phyloP scores from a whole-genome alignment of 495 filamentous ascomycete species.

The Venustampulla echinocandica region DNA sequence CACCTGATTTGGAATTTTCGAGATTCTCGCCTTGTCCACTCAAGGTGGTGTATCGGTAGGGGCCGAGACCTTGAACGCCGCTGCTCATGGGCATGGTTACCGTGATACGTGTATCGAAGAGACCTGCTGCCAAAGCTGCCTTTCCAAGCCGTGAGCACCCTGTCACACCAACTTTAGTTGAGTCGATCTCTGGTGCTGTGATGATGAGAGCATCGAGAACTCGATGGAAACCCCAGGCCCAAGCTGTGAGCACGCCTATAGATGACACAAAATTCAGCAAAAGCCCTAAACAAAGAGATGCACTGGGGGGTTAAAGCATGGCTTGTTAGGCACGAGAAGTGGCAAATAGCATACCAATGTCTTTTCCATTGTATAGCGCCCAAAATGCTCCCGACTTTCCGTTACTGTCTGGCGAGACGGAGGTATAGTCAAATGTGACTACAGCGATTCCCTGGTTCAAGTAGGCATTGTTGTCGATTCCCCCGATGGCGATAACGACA shows the following conservation, averaged over 20 bases:
- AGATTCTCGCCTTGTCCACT: constrained; percentile 46
- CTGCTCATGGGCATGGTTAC: constrained; percentile 48
- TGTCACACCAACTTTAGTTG: constrained; percentile 38
- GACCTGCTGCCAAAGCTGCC: constrained; percentile 40
- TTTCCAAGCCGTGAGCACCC: constrained; percentile 46
- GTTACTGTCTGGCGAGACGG: constrained; percentile 42
- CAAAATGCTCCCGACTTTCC: constrained; percentile 43
- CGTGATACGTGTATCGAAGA: constrained; percentile 44
- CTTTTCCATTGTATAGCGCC: constrained; percentile 41
- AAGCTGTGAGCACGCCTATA: constrained; percentile 39
- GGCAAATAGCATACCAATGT: constrained; percentile 34
- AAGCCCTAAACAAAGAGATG: neutral
- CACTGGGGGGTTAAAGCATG: no score
- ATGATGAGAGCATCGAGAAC: constrained; percentile 42
- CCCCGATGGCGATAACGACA: constrained; percentile 47
- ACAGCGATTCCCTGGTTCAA: constrained; percentile 40
- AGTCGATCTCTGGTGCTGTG: constrained; percentile 41
- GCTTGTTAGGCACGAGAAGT: no score
- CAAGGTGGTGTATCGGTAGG: constrained; percentile 42
- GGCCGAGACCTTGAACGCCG: constrained; percentile 42
- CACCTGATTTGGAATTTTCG: constrained; percentile 46
- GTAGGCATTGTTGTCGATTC: constrained; percentile 44
- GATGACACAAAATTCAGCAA: neutral
- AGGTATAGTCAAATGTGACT: constrained; percentile 42
- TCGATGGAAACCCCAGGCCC: constrained; percentile 48